Evolutionary conservation across 1,139 yeast genomes (phyloP), one percentile per base, ranked within the genome.

Genomic region (Saccharomyces uvarum): DNA sequence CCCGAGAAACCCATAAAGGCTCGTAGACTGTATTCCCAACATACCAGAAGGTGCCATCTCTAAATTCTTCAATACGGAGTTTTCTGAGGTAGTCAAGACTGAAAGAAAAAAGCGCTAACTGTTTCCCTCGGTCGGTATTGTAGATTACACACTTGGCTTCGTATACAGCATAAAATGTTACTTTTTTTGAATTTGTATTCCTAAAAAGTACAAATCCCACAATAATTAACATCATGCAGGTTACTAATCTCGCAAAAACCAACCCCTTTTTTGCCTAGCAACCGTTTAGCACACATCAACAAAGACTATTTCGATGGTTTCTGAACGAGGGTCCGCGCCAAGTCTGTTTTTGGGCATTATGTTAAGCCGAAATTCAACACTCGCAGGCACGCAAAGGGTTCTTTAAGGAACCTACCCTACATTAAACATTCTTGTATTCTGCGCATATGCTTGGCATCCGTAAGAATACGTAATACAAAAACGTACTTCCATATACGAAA

Each of bases 311-410:
- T 5, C 4, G 24, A 19, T 38, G 44, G 16, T 13, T 19, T 38
- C 44, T 38, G 44, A 38, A 38, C 44, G 44, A 38, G 26, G 44
- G 44, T 38, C 44, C 44, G 19, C 44, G 44, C 44, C 44, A 38
- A 38, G 44, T 38, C 13, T 38, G 13, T 38, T 38, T 38, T 38
- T 24, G 26, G 44, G 9, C 26, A 26, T 38, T 33, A 9, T 33
- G 19, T 9, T 38, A 16, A 24, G 24, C 44, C 19, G 44, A 38
- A 38, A 38, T 24, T 38, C 44, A 38, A 38, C 44, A 16, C 44
- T 16, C 5, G 11, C 44, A 8, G 21, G 24, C 9, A 16, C 9
- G n/a, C 19, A 16, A 16, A 19, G 44, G 24, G n/a, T 19, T 38
- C 19, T 24, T 19, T 38, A 9, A 6, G 4, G 31, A 19, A 16